These are phyloP conservation scores for Aphanoascus verrucosus DNA, from an alignment of 2,329 filamentous ascomycete species.

Conservation along the genomic window DNA sequence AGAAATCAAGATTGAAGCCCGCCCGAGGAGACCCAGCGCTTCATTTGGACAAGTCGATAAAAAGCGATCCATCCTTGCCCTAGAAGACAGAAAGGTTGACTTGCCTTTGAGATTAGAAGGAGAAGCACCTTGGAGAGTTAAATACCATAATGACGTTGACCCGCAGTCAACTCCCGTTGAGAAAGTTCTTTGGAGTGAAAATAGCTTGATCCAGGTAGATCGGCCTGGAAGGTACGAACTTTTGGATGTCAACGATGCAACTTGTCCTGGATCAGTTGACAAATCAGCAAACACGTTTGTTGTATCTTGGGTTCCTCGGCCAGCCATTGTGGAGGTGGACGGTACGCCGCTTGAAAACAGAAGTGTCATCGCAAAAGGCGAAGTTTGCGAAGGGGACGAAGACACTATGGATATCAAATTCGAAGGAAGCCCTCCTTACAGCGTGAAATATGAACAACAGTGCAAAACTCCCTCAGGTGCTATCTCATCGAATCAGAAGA, in stretches of 20 bases:
- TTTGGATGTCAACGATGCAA: slow-evolving; percentile 61
- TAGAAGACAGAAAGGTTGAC: slow-evolving; percentile 63
- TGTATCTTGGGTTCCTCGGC: slow-evolving; percentile 76
- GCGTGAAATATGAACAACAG: slow-evolving; percentile 68
- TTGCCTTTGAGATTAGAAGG: slow-evolving; percentile 79
- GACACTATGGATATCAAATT: slow-evolving; percentile 76
- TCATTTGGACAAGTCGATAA: slow-evolving; percentile 79
- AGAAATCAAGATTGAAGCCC: slow-evolving; percentile 72
- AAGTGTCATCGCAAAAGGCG: slow-evolving; percentile 57
- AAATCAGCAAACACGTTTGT: slow-evolving; percentile 61
- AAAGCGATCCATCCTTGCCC: slow-evolving; percentile 59
- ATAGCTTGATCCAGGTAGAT: slow-evolving; percentile 58
- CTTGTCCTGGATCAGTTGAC: slow-evolving; percentile 75
- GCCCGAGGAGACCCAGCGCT: slow-evolving; percentile 76
- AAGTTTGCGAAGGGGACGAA: slow-evolving; percentile 90
- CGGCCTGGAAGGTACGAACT: slow-evolving; percentile 70
- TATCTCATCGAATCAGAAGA: slow-evolving; percentile 54
- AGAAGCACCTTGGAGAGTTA: slow-evolving; percentile 70
- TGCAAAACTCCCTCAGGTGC: slow-evolving; percentile 59
- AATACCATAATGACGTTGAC: slow-evolving; percentile 58
- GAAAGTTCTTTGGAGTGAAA: slow-evolving; percentile 44
- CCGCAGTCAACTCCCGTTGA: slow-evolving; percentile 39
- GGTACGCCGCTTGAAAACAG: slow-evolving; percentile 40
- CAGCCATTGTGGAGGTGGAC: slow-evolving; percentile 53
- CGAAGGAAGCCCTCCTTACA: slow-evolving; percentile 70